phyloP scores from a whole-genome alignment of 768 basidiomycete species.

The Mycena maculata region DNA sequence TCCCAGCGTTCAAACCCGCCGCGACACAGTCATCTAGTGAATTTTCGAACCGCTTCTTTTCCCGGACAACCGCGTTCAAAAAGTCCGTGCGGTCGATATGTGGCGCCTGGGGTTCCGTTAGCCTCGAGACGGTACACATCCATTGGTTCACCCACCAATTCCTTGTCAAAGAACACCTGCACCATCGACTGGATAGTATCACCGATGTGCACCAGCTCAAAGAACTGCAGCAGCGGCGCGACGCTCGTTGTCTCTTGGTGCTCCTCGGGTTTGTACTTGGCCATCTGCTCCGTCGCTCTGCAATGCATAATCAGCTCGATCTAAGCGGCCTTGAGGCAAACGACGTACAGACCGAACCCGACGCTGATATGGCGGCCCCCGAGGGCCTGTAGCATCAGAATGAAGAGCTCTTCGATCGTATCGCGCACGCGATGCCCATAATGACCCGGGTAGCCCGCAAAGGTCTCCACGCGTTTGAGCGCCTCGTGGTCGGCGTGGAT shows the following conservation, averaged over 20 bases:
- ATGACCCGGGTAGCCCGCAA: constrained; percentile 85
- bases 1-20: constrained; percentile 92
- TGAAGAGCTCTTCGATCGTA: constrained; percentile 94
- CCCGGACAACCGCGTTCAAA: constrained; percentile 90
- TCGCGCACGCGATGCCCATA: constrained; percentile 91
- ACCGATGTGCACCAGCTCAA: constrained; percentile 96
- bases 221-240: constrained; percentile 95
- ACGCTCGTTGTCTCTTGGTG: constrained; percentile 85
- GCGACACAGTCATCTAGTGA: constrained; percentile 94
- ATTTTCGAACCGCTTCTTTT: constrained; percentile 97
- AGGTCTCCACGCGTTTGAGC: constrained; percentile 92
- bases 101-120: constrained; percentile 60
- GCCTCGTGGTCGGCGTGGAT: constrained; percentile 94
- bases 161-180: constrained; percentile 98
- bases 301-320: neutral
- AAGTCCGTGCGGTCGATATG: constrained; percentile 96
- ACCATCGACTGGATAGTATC: constrained; percentile 98
- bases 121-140: neutral
- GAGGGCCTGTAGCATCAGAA: constrained; percentile 82
- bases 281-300: constrained; percentile 93
- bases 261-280: constrained; percentile 88
- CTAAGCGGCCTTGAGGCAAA: constrained; percentile 30
- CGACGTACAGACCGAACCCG: constrained; percentile 81
- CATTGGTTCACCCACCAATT: constrained; percentile 67
- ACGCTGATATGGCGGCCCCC: constrained; percentile 82